Evolutionary conservation across 1,139 yeast species (phyloP).

Genomic region (Pichia sp.): DNA sequence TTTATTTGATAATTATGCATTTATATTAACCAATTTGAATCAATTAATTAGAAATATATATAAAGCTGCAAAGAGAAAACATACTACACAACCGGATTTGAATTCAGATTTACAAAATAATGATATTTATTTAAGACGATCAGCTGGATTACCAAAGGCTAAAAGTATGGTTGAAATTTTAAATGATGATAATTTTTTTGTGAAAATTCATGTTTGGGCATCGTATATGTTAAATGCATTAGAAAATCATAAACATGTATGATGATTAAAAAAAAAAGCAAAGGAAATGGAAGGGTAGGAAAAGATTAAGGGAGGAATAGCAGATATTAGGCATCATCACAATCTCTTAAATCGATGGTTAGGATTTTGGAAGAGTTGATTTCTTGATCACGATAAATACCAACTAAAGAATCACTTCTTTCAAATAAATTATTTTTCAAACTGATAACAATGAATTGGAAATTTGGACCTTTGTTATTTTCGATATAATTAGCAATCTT

Average conservation of each 20-base stretch:
- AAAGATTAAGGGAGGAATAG: background rate
- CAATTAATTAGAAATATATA: slow-evolving; percentile 8
- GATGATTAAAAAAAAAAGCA: background rate
- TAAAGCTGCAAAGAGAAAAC: background rate
- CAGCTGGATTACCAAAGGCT: slow-evolving; percentile 43
- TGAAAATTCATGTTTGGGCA: slow-evolving; percentile 64
- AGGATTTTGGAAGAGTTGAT: slow-evolving; percentile 72
- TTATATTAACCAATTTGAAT: slow-evolving; percentile 42
- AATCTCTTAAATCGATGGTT: slow-evolving; percentile 65
- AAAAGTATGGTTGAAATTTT: slow-evolving; percentile 54
- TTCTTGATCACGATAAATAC: slow-evolving; percentile 81
- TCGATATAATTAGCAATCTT: slow-evolving; percentile 79
- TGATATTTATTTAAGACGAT: slow-evolving; percentile 49
- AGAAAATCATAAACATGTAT: slow-evolving; percentile 2
- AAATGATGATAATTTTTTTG: slow-evolving; percentile 52
- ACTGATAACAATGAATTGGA: slow-evolving; percentile 92
- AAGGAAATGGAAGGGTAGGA: too few species aligned
- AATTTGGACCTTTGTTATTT: slow-evolving; percentile 66
- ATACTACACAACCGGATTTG: background rate
- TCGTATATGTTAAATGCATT: slow-evolving; percentile 37
- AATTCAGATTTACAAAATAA: slow-evolving; percentile 34
- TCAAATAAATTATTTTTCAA: slow-evolving; percentile 78
- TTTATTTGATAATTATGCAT: slow-evolving; percentile 53
- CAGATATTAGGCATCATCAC: slow-evolving; percentile 30
- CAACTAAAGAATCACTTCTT: slow-evolving; percentile 85